A percentile compares a stretch with the other conserved stretches of the same genome.
These are phyloP conservation scores for Solanum microdontum DNA, from an alignment of 257 asterid genomes.

Conservation along the genomic window DNA sequence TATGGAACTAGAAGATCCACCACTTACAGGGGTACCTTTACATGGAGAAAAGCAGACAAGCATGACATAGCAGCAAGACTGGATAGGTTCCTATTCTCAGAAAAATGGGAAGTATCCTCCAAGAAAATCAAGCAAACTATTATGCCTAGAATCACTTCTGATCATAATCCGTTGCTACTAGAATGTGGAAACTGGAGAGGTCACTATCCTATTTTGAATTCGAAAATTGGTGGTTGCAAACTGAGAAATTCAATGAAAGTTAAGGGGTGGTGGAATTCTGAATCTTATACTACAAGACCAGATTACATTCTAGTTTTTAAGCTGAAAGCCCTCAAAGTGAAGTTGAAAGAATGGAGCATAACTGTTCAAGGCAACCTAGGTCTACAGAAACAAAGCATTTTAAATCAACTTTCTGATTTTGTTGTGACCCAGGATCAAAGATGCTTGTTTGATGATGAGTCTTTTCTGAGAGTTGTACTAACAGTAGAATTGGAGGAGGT, in stretches of 20 bases:
- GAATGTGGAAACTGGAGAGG: background rate
- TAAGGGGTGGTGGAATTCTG: background rate
- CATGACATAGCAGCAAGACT: background rate
- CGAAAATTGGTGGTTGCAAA: background rate
- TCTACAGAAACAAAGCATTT: background rate
- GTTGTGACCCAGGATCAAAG: background rate
- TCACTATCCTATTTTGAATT: background rate
- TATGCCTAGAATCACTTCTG: background rate
- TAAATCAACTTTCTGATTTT: background rate
- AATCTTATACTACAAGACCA: background rate
- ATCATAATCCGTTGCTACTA: background rate
- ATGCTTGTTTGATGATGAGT: background rate
- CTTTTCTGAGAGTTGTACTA: background rate
- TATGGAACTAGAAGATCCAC: background rate
- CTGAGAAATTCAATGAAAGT: background rate
- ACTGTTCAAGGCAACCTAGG: background rate
- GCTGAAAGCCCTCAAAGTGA: background rate
- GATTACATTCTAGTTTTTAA: background rate
- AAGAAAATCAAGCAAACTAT: background rate
- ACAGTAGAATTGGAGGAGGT: background rate
- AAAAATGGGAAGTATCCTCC: background rate
- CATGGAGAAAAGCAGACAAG: background rate
- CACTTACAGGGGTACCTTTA: background rate
- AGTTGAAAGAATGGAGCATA: background rate
- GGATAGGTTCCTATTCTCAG: background rate